phyloP scores from a whole-genome alignment of 2,329 filamentous ascomycete species.

The Cladosporium austrohemisphaericum region DNA sequence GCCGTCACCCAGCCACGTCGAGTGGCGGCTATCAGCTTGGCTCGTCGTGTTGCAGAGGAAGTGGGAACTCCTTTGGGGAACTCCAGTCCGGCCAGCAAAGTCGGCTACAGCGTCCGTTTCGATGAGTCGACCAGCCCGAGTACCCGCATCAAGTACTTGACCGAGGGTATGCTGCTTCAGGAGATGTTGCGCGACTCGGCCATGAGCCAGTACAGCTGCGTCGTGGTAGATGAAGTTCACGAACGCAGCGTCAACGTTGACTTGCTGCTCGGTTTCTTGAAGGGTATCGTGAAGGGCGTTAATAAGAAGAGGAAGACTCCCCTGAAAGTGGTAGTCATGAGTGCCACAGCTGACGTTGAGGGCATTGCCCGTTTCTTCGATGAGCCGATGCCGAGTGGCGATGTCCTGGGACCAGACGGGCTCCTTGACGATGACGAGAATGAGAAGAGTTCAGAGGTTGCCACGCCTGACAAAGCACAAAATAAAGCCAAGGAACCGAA shows the following conservation, averaged over 20 bases:
- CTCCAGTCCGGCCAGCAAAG: slow-evolving; percentile 57
- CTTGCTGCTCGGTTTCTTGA: slow-evolving; percentile 81
- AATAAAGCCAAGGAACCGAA: neutral
- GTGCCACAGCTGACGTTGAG: slow-evolving; percentile 87
- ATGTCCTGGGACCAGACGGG: neutral
- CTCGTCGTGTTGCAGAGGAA: slow-evolving; percentile 81
- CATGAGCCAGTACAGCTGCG: slow-evolving; percentile 78
- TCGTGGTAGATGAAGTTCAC: slow-evolving; percentile 95
- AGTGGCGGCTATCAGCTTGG: slow-evolving; percentile 88
- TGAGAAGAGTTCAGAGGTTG: slow-evolving; percentile 7
- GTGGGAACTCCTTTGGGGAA: slow-evolving; percentile 63
- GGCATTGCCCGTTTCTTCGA: slow-evolving; percentile 71
- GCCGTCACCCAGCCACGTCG: slow-evolving; percentile 92
- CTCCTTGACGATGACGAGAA: slow-evolving; percentile 1
- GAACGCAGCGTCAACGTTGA: slow-evolving; percentile 95
- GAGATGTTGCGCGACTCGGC: slow-evolving; percentile 84
- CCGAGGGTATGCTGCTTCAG: slow-evolving; percentile 92
- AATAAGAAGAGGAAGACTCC: slow-evolving; percentile 64
- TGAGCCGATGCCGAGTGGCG: slow-evolving; percentile 31
- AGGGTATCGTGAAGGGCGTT: slow-evolving; percentile 62
- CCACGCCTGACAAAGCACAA: neutral
- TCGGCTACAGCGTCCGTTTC: slow-evolving; percentile 94
- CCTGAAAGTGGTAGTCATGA: slow-evolving; percentile 92
- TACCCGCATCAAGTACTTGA: slow-evolving; percentile 89
- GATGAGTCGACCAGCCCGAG: slow-evolving; percentile 78